phyloP scores from a whole-genome alignment of 805 yeast genomes.

The Zygotorulaspora danielsina region DNA sequence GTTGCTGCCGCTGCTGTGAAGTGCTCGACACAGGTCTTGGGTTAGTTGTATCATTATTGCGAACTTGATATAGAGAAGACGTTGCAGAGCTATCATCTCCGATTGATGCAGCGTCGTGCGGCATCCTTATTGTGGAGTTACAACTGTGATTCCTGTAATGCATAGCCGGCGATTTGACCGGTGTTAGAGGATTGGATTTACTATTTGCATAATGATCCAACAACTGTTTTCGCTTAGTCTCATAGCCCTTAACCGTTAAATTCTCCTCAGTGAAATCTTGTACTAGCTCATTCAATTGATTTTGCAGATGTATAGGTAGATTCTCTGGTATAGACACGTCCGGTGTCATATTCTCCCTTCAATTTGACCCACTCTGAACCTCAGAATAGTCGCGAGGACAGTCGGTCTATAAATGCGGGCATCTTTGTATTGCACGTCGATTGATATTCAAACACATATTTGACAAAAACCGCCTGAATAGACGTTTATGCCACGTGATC shows the following conservation, averaged over 20 bases:
- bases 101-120: conserved; percentile 4
- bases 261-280: conserved; percentile 62
- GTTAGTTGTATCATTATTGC: conserved; percentile 15
- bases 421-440: too few relatives aligned
- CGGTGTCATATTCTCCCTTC: conserved; percentile 4
- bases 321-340: conserved; percentile 48
- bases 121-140: conserved; percentile 8
- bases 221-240: conserved; percentile 45
- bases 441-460: too few relatives aligned
- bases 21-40: conserved; percentile 5
- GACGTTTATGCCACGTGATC: too few relatives aligned
- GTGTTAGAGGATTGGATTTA: conserved; percentile 10
- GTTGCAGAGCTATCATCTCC: conserved; percentile 35
- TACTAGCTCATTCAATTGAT: conserved; percentile 41
- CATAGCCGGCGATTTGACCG: conserved; percentile 8
- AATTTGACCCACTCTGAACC: too few relatives aligned
- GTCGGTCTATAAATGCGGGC: too few relatives aligned
- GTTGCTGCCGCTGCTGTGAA: conserved; percentile 5
- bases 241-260: conserved; percentile 68
- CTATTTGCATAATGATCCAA: conserved; percentile 20
- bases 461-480: too few relatives aligned
- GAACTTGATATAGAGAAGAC: conserved; percentile 10
- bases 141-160: conserved; percentile 14
- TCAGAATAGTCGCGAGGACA: too few relatives aligned
- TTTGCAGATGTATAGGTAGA: conserved; percentile 36